Conservation (phyloP, 768 basidiomycete species). For the Phanerochaete carnosa region DNA sequence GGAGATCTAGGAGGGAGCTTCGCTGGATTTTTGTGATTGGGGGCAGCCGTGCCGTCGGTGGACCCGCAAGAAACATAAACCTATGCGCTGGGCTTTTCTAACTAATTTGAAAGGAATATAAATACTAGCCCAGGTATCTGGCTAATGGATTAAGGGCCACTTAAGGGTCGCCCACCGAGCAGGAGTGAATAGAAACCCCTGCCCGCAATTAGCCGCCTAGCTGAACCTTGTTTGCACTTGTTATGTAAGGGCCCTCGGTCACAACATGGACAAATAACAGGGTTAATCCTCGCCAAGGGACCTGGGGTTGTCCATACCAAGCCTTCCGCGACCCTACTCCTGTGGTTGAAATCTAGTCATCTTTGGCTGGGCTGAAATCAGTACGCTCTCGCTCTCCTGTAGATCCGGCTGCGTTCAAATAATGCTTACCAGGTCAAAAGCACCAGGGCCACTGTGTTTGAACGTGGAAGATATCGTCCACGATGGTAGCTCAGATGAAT, state of each 20-base stretch:
- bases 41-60: slow-evolving; percentile 55
- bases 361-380: too few species aligned
- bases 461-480: too few species aligned
- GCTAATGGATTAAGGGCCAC: not conserved
- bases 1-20: slow-evolving; percentile 34
- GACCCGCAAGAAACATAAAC: slow-evolving; percentile 5
- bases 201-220: not conserved
- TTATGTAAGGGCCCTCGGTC: not conserved
- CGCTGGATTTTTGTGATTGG: slow-evolving; percentile 43
- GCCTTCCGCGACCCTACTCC: too few species aligned
- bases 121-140: not conserved
- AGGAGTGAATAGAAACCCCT: not conserved
- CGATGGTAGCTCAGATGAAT: too few species aligned
- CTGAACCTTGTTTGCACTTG: not conserved
- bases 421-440: too few species aligned
- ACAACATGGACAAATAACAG: not conserved
- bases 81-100: not conserved
- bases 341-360: too few species aligned
- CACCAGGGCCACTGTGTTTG: too few species aligned
- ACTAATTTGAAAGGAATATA: not conserved
- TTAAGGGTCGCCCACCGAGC: not conserved
- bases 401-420: too few species aligned
- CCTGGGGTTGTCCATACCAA: too few species aligned
- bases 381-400: too few species aligned
- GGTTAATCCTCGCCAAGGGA: too few species aligned